phyloP scores from a whole-genome alignment of 2,329 filamentous ascomycete genomes.

The Colletotrichum liaoningense region DNA sequence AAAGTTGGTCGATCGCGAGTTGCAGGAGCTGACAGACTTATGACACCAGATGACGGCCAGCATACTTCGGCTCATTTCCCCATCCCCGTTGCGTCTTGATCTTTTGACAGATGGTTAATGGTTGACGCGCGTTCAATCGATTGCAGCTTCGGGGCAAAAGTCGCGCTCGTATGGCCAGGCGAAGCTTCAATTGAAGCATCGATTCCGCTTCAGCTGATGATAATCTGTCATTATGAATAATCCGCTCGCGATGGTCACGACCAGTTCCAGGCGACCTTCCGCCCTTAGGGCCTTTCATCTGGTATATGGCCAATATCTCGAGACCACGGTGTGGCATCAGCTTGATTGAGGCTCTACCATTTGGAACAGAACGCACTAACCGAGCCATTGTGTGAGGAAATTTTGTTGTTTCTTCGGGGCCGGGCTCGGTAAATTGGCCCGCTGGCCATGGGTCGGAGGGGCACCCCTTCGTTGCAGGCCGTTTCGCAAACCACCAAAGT shows the following conservation, averaged over 20 bases:
- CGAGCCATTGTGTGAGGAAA: background rate
- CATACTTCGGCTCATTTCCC: background rate
- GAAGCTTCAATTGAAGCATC: background rate
- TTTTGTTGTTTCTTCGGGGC: background rate
- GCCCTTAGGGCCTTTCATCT: background rate
- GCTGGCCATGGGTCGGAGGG: conserved; percentile 3
- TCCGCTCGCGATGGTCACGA: background rate
- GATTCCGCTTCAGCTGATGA: no score
- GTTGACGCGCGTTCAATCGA: background rate
- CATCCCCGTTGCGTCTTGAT: background rate
- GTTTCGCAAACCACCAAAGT: conserved; percentile 16
- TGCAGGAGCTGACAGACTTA: background rate
- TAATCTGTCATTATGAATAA: background rate
- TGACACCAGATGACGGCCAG: background rate
- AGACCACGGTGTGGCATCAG: background rate
- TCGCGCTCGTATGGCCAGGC: no score
- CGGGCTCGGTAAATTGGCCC: background rate
- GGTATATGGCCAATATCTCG: background rate
- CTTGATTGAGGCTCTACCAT: background rate
- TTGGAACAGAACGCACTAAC: background rate
- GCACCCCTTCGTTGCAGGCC: conserved; percentile 15
- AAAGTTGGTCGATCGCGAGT: background rate
- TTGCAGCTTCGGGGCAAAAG: no score
- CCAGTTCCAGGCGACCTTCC: background rate
- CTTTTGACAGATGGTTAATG: background rate